phyloP scores from a whole-genome alignment of 2,329 filamentous ascomycete genomes.

The Apiospora phragmitis region DNA sequence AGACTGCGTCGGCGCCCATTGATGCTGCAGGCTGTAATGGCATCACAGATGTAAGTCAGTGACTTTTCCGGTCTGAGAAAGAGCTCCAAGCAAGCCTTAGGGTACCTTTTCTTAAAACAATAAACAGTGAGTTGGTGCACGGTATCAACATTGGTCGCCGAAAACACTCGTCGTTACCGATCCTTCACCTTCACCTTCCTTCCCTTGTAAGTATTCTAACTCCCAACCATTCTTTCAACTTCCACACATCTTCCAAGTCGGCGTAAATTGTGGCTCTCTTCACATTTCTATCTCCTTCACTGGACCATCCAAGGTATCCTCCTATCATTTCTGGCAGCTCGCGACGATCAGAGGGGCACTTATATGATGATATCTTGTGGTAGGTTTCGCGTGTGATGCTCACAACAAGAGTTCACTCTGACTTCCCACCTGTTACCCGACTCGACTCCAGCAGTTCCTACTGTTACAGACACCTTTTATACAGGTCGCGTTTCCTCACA shows the following conservation, averaged over 20 bases:
- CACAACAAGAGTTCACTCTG: neutral
- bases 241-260: no score
- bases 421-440: neutral
- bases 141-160: neutral
- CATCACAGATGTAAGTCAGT: neutral
- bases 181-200: neutral
- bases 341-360: neutral
- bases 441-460: neutral
- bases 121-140: neutral
- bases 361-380: neutral
- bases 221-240: neutral
- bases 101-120: no score
- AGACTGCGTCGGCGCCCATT: neutral
- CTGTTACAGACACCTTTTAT: neutral
- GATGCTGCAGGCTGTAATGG: neutral
- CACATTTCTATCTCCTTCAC: neutral
- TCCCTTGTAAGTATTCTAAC: neutral
- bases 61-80: neutral
- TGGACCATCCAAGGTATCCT: neutral
- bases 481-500: neutral
- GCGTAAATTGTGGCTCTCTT: neutral
- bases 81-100: neutral
- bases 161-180: neutral
- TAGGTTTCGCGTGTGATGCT: neutral
- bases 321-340: neutral